phyloP scores from a whole-genome alignment of 2,329 filamentous ascomycete genomes.

The Diaporthe sp. region DNA sequence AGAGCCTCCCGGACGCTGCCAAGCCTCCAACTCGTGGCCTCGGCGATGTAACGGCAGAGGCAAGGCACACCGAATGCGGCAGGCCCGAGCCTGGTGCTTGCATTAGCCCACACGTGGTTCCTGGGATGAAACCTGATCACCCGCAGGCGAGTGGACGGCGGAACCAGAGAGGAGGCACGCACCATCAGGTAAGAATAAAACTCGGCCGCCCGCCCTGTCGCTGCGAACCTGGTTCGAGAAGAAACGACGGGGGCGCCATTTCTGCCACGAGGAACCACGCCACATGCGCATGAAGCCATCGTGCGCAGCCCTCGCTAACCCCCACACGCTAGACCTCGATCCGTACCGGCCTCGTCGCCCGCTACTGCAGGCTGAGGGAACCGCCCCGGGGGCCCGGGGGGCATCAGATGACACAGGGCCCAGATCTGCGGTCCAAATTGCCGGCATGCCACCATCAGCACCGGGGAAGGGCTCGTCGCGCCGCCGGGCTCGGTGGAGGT shows the following conservation, averaged over 20 bases:
- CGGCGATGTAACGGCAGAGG: slow-evolving; percentile 14
- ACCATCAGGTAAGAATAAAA: background rate
- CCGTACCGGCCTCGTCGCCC: background rate
- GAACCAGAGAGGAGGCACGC: background rate
- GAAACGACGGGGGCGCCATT: background rate
- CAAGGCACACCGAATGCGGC: slow-evolving; percentile 20
- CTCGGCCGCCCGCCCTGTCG: background rate
- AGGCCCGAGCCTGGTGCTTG: background rate
- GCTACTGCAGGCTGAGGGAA: slow-evolving; percentile 33
- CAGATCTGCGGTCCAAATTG: slow-evolving; percentile 29
- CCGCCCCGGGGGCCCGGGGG: slow-evolving; percentile 10
- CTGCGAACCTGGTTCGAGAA: background rate
- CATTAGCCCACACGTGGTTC: slow-evolving; percentile 25
- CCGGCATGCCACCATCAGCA: slow-evolving; percentile 23
- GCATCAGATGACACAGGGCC: slow-evolving; percentile 18
- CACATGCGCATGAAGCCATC: slow-evolving; percentile 12
- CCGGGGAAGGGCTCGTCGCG: slow-evolving; percentile 18
- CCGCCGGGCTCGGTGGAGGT: slow-evolving; percentile 20
- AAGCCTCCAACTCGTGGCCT: slow-evolving; percentile 1
- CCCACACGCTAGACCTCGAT: slow-evolving; percentile 28
- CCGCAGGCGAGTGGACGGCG: slow-evolving; percentile 3
- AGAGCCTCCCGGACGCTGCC: slow-evolving; percentile 10
- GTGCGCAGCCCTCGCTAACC: background rate
- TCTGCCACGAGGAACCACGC: slow-evolving; percentile 2
- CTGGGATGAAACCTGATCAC: slow-evolving; percentile 11